Base-by-base conservation (phyloP, 1,284 basidiomycete species). In the Neotropicomus parvogracilis region DNA sequence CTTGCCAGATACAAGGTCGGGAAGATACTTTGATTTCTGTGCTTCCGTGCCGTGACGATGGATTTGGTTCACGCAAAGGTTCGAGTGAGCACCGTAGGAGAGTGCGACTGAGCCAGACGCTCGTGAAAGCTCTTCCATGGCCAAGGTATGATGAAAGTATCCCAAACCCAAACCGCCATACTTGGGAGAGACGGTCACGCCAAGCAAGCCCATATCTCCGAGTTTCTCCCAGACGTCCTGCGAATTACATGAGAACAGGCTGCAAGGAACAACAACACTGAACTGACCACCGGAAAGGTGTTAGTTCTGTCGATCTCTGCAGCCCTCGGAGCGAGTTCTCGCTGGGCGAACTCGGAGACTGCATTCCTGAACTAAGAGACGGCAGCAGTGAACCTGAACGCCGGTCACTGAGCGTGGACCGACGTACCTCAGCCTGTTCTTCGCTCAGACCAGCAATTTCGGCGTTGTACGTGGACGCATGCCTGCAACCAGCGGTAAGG, bases 61-160 rank as follows among this genome's bases (percentile, higher is more conserved):
- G 36, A 93, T 91, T 71, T 94, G 90, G 68, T 95, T 95, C 19
- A 88, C 84, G 66, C 92, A 93, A 17, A 64, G 60, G 20, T 65
- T 95, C 5, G 91, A 94, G 63, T 97, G 95, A 11, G 94, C 93
- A 46, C 93, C 94, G 59, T 97, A 97, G 3, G 90, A 93, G 10
- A 97, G 79, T 1, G 87, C 94, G 28, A 97, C 85, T 3, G 89
- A 91, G 19, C 92, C 94, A 6, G 91, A 95, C 7, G 91, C 90
- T 24, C 84, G 75, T 21, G 92, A 95, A 46, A 97, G 74, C 58
- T 91, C 88, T 70, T 97, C 92, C 92, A 95, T 95, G 4, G 89
- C 92, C 39, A 97, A 76, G 2, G 87, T 86, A 67, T 97, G 93
- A 51, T 92, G 81, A 49, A 95, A 77, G 69, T 95, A 97, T 6